Percentiles rank a stretch among this genome's conserved stretches.
Conservation (phyloP, 257 asterid species). For the Thymus quinquecostatus region DNA sequence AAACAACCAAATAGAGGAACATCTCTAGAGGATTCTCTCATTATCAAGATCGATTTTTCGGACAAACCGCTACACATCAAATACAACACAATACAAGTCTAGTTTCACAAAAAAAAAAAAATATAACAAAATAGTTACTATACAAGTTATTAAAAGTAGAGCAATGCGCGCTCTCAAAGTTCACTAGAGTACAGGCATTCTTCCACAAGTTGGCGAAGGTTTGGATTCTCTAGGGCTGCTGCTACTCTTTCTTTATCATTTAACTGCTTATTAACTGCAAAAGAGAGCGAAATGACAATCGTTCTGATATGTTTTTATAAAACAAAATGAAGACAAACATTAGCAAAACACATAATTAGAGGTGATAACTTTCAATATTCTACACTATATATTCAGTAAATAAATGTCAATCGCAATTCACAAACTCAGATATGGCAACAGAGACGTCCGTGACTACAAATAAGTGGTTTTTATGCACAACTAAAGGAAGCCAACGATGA, state of each 20-base stretch:
- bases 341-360: neutral
- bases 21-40: neutral
- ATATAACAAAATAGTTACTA: constrained; percentile 27
- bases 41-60: neutral
- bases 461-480: neutral
- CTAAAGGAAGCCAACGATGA: neutral
- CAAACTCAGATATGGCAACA: neutral
- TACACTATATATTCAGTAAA: neutral
- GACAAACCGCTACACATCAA: constrained; percentile 4
- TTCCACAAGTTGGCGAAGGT: constrained; percentile 92
- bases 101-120: constrained; percentile 3
- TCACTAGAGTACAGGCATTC: constrained; percentile 86
- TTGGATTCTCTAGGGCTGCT: constrained; percentile 92
- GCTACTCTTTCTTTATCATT: constrained; percentile 94
- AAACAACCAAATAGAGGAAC: neutral
- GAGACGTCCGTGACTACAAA: neutral
- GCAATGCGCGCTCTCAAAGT: constrained; percentile 48
- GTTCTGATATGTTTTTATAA: neutral
- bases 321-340: constrained; percentile 1
- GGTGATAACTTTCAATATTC: neutral
- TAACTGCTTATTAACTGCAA: constrained; percentile 84
- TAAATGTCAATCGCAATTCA: neutral
- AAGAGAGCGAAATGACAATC: neutral
- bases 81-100: constrained; percentile 24
- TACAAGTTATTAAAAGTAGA: constrained; percentile 37